Base-by-base conservation (phyloP, 305 asterid genomes). In the Solanum hybrid region DNA sequence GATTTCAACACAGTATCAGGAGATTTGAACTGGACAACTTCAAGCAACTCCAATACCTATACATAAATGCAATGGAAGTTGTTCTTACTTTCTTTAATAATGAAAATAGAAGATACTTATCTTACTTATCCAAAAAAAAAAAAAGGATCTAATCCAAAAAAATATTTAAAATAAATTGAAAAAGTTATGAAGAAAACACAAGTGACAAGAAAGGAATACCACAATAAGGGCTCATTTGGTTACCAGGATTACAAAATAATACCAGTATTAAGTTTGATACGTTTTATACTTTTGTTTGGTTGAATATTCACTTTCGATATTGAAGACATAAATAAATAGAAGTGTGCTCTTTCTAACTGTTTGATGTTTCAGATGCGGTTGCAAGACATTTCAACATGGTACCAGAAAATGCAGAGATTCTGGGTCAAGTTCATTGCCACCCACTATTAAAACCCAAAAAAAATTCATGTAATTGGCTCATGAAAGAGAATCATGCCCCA, bases 1-100 rank as follows among this genome's bases (percentile, higher is more conserved):
- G 96, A 92, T 93, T 95, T 95, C 94, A 93, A 83, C 10, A 93
- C 89, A 84, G 90, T 92, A 91, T 95, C 99, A 65, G 98, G 98
- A 91, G 97, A 93, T 90, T 95, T 97, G 92, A 96, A 97, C 91
- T 93, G 98, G 91, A 97, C 91, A 82, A 96, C 93, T 89, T 94
- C 98, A 92, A 97, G 99, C 95, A 97, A 92, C 92, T 94, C 98
- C 88, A 97, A 93, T 45, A 94, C 97, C 99, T 97, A 86, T 45
- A 72, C 89, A 89, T 41, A 41, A 73, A 90, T 88, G 70, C 81
- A 86, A 91, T 77, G 87, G 76, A 45, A 88, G 77, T 27, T 41
- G 65, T 41, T 41, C 87, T 9, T 41, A 41, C 87, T 83, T 41
- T 36, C 57, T 22, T 45, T 77, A 10, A 3, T 34, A 90, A 73